A percentile compares a stretch with the other conserved stretches of the same genome.
Conservation (phyloP, 108 stramenopile species). For the Fistulifera solaris region DNA sequence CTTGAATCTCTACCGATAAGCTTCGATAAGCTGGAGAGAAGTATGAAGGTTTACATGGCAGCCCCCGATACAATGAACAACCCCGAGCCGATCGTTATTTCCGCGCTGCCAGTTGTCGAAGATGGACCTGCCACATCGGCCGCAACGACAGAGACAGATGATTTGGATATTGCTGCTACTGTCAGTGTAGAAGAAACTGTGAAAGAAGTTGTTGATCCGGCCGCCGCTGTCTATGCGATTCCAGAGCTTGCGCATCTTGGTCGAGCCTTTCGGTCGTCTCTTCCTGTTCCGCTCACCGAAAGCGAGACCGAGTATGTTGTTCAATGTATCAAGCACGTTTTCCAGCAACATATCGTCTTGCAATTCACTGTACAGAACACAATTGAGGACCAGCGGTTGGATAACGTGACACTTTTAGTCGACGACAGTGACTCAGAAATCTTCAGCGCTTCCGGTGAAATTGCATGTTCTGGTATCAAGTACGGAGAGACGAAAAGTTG, state of each 20-base stretch:
- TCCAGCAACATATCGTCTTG: conserved; percentile 77
- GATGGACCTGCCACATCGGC: conserved; percentile 38
- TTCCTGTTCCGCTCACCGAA: conserved; percentile 68
- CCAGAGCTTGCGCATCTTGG: conserved; percentile 80
- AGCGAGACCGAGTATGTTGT: conserved; percentile 88
- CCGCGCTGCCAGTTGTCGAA: conserved; percentile 70
- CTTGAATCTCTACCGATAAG: conserved; percentile 76
- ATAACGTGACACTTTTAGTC: conserved; percentile 72
- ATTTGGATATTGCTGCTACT: conserved; percentile 1
- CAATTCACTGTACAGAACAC: conserved; percentile 93
- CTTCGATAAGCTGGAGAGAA: conserved; percentile 72
- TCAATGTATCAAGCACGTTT: conserved; percentile 84
- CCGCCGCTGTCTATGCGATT: conserved; percentile 74
- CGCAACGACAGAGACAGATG: conserved; percentile 12
- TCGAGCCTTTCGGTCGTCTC: conserved; percentile 65
- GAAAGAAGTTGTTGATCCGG: conserved; percentile 57
- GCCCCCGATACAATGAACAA: conserved; percentile 47
- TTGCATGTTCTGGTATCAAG: conserved; percentile 33
- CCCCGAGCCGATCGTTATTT: conserved; percentile 53
- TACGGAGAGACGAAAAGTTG: conserved; percentile 69
- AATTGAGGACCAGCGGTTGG: conserved; percentile 82
- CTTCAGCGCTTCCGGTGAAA: conserved; percentile 50
- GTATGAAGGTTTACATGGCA: conserved; percentile 64
- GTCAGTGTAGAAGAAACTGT: conserved; percentile 12
- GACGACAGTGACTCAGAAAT: conserved; percentile 66